Base-by-base conservation (phyloP, 2,329 filamentous ascomycete genomes). In the Cephalotrichum gorgonifer region DNA sequence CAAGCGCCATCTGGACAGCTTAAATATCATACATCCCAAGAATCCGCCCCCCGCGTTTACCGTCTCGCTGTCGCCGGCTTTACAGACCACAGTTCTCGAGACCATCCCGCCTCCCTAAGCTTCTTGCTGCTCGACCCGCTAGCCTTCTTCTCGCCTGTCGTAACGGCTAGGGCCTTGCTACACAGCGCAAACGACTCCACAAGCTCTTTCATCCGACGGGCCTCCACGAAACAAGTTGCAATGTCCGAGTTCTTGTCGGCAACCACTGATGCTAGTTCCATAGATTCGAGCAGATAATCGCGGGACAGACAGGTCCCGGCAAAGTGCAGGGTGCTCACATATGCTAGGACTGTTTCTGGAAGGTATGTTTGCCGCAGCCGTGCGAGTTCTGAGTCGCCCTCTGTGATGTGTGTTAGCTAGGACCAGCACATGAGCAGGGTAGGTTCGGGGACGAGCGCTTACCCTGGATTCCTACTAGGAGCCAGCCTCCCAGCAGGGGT, bases 271-370 rank as follows among this genome's bases (percentile, higher is more conserved):
- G 88, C 83, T 15, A 98, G 72, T 51, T 95, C 87, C 86, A 98
- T 91, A 58, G 84, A 86, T 60, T 91, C 83, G 25, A 93, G 75
- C 17, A 95, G 73, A 55, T 85, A 78, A 51, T 91, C 86, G 41
- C 88, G 81, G 43, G 81, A 84, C 41, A 94, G 70, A 44, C 79
- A 75, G 43, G 81, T 82, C 3, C 88, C 88, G 0, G 86, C 85
- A 59, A 85, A 86, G 62, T 94, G 86, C 45, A 97, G 71, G 2
- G 86, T 83, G 57, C 79, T 83, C 60, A 93, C 80, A 62, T 93
- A 96, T 3, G 86, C 87, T 45, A 98, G 75, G 39, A 95, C 73
- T 17, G 87, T 78, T 62, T 96, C 89, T 2, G 93, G 90, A 3
- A 98, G 74, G 64, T 95, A 97, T 0, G 79, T 78, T 49, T 81